Evolutionary conservation across 805 yeast species (phyloP).

Genomic region (Metschnikowia kunwiensis): DNA sequence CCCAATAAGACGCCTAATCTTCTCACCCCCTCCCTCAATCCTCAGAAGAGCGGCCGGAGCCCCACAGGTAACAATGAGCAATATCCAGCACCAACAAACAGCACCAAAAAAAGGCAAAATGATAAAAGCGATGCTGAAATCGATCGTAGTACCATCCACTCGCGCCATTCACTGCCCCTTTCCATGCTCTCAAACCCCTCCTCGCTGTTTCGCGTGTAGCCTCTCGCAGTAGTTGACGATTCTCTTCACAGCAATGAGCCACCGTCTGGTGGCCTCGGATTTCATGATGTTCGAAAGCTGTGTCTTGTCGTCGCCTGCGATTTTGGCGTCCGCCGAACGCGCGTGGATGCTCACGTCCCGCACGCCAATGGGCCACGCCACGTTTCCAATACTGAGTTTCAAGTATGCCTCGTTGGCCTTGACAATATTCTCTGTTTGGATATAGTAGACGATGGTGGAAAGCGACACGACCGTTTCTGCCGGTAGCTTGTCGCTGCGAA

Average conservation of each 20-base stretch:
- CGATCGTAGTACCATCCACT: no score
- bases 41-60: no score
- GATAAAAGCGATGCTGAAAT: no score
- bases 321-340: conserved; percentile 58
- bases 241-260: conserved; percentile 76
- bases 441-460: conserved; percentile 53
- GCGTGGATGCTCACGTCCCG: conserved; percentile 76
- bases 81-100: no score
- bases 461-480: conserved; percentile 50
- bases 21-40: no score
- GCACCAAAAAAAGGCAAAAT: no score
- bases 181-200: no score
- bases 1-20: no score
- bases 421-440: conserved; percentile 52
- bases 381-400: conserved; percentile 78
- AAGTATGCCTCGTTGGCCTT: conserved; percentile 67
- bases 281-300: conserved; percentile 69
- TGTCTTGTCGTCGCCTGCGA: conserved; percentile 45
- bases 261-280: conserved; percentile 67
- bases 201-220: not conserved
- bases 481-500: conserved; percentile 37
- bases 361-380: conserved; percentile 92
- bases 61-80: no score
- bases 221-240: conserved; percentile 42
- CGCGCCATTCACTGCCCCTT: no score